Evolutionary conservation across 2,329 filamentous ascomycete species (phyloP).

Genomic region (Colletotrichum neosansevieriae): DNA sequence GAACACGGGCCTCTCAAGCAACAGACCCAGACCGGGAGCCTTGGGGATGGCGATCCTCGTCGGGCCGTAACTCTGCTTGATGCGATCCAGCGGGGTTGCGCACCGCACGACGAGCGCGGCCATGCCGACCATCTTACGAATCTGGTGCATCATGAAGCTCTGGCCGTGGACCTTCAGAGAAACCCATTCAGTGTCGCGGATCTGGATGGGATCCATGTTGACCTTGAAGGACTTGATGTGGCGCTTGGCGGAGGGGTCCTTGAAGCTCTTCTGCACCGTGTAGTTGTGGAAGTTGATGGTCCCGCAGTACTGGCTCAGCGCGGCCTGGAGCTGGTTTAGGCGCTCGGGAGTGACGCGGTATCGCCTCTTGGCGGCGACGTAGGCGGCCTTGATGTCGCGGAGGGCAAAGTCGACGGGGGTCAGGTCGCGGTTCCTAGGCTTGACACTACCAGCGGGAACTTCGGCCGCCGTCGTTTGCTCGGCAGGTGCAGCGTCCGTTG

Average conservation of each 20-base stretch:
- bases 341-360: constrained; percentile 84
- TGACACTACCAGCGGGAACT: constrained; percentile 45
- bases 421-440: constrained; percentile 57
- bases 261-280: constrained; percentile 87
- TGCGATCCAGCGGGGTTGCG: constrained; percentile 78
- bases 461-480: constrained; percentile 39
- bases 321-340: constrained; percentile 79
- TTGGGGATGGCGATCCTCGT: constrained; percentile 90
- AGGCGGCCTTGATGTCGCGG: constrained; percentile 83
- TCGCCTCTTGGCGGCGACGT: constrained; percentile 82
- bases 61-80: constrained; percentile 78
- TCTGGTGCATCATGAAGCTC: constrained; percentile 99
- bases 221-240: constrained; percentile 93
- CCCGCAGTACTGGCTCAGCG: constrained; percentile 81
- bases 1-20: constrained; percentile 93
- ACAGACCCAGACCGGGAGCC: constrained; percentile 86
- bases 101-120: constrained; percentile 86
- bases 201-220: constrained; percentile 81
- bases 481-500: constrained; percentile 20
- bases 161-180: constrained; percentile 97
- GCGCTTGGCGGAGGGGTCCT: constrained; percentile 86
- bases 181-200: constrained; percentile 94
- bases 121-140: constrained; percentile 99
- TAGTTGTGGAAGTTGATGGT: constrained; percentile 98
- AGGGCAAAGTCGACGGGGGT: constrained; percentile 73